These are phyloP conservation scores for Trichoderma sp. DNA, from an alignment of 2,329 filamentous ascomycete species.

Conservation along the genomic window DNA sequence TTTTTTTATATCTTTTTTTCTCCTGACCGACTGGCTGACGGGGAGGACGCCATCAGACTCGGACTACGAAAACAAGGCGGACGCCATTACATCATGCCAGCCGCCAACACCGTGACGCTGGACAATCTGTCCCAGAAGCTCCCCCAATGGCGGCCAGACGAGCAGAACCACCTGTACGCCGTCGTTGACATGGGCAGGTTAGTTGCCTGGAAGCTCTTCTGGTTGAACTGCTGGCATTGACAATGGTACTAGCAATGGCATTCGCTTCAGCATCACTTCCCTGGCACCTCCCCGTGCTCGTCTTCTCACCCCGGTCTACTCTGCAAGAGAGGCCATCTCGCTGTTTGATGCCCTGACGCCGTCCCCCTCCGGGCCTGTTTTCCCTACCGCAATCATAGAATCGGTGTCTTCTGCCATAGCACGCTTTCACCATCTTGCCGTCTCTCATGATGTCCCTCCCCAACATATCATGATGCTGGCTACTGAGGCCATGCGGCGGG, in stretches of 20 bases:
- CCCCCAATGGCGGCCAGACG: slow-evolving; percentile 47
- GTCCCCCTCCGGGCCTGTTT: slow-evolving; percentile 40
- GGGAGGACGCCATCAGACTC: not conserved
- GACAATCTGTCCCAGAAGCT: slow-evolving; percentile 50
- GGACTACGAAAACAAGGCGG: not conserved
- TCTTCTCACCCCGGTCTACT: slow-evolving; percentile 73
- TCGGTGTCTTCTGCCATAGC: slow-evolving; percentile 65
- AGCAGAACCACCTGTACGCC: slow-evolving; percentile 51
- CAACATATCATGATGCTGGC: slow-evolving; percentile 72
- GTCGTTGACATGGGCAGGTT: slow-evolving; percentile 62
- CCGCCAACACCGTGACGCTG: slow-evolving; percentile 48
- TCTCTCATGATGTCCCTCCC: slow-evolving; percentile 64
- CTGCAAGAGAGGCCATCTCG: slow-evolving; percentile 76
- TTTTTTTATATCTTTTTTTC: not conserved
- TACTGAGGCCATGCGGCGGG: slow-evolving; percentile 84
- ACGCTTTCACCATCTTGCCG: slow-evolving; percentile 70
- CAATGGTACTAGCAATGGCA: slow-evolving; percentile 67
- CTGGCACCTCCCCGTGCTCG: slow-evolving; percentile 69
- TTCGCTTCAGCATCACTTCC: slow-evolving; percentile 86
- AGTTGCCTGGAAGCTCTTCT: slow-evolving; percentile 1
- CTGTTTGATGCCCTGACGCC: slow-evolving; percentile 77
- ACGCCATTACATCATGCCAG: slow-evolving; percentile 29
- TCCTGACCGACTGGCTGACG: not conserved
- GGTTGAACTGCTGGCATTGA: not conserved
- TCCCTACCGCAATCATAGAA: slow-evolving; percentile 57